Evolutionary conservation across 305 asterid species (phyloP).

Genomic region (Fraxinus angustifolia): DNA sequence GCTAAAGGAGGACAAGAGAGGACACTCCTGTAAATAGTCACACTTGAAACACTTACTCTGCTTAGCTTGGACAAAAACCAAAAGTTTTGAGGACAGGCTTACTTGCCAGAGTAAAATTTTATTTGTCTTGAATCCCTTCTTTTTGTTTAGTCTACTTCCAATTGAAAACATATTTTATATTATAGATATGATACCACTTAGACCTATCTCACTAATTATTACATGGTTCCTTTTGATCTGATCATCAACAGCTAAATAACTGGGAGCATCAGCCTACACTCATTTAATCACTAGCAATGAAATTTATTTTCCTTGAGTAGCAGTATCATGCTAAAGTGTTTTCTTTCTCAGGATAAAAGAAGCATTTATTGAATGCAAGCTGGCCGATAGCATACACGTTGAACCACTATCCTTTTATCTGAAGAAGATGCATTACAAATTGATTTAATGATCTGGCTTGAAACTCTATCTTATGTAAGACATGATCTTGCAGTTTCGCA

Average conservation of each 20-base stretch:
- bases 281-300: neutral
- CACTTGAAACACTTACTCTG: neutral
- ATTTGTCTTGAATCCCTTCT: neutral
- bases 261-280: neutral
- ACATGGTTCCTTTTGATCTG: slow-evolving; percentile 1
- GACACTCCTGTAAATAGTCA: neutral
- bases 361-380: neutral
- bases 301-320: neutral
- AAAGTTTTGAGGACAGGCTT: neutral
- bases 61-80: neutral
- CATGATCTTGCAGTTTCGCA: neutral
- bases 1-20: neutral
- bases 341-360: neutral
- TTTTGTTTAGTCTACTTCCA: neutral
- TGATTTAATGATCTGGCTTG: neutral
- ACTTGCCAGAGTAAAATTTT: neutral
- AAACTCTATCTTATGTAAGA: neutral
- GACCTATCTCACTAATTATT: neutral
- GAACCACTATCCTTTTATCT: neutral
- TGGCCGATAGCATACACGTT: neutral
- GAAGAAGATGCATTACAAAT: neutral
- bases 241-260: neutral
- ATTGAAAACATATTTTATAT: neutral
- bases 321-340: neutral
- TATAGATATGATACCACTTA: neutral